phyloP scores from a whole-genome alignment of 768 basidiomycete species.

The Paxillus ammoniavirescens region DNA sequence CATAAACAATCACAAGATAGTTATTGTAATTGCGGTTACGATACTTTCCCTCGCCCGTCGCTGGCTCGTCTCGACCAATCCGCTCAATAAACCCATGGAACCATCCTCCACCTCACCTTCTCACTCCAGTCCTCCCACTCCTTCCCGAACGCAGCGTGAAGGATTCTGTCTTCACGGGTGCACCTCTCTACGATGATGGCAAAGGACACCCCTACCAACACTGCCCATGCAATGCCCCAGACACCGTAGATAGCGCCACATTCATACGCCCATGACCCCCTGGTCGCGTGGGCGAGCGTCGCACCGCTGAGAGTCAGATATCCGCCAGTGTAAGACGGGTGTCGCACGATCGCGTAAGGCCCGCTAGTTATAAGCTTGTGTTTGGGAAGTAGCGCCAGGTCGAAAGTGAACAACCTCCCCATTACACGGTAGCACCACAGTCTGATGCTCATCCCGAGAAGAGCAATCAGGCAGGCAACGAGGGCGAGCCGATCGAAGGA shows the following conservation, averaged over 20 bases:
- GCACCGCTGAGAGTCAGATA: constrained; percentile 2
- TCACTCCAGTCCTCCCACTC: constrained; percentile 15
- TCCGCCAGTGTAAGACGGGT: constrained; percentile 14
- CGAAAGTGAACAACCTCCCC: constrained; percentile 39
- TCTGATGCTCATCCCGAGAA: constrained; percentile 31
- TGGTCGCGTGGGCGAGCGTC: constrained; percentile 6
- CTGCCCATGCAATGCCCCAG: constrained; percentile 11
- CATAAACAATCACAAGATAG: not conserved
- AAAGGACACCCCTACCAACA: not conserved
- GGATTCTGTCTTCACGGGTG: constrained; percentile 4
- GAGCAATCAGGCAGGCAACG: constrained; percentile 7
- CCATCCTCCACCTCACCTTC: constrained; percentile 6
- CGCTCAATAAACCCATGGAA: constrained; percentile 13
- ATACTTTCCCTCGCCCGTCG: no score
- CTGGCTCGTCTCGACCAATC: not conserved
- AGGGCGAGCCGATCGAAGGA: constrained; percentile 2
- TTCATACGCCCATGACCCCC: constrained; percentile 16
- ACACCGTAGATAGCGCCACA: constrained; percentile 1
- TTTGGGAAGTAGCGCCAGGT: constrained; percentile 21
- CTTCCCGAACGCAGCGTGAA: constrained; percentile 4
- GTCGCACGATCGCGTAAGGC: constrained; percentile 10
- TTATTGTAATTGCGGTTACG: no score
- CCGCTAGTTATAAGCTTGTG: constrained; percentile 15
- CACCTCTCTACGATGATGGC: constrained; percentile 6
- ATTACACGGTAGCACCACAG: constrained; percentile 36